A percentile compares a stretch with the other conserved stretches of the same genome.
Evolutionary conservation across 2,329 filamentous ascomycete genomes (phyloP).

Genomic region (Fusarium beomiforme): DNA sequence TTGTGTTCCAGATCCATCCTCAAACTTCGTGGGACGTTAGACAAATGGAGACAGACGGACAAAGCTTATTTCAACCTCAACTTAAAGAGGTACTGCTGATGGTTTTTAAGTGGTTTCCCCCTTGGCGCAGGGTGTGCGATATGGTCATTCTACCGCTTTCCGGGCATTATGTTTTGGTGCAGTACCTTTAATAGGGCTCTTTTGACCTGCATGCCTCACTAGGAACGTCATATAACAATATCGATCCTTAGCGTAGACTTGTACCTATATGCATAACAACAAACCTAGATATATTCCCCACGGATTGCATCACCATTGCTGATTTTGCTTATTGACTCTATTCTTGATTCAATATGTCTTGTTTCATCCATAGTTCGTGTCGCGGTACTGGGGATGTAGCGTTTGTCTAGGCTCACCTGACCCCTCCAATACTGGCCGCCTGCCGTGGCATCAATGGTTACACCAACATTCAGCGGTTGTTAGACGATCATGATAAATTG

Average conservation of each 20-base stretch:
- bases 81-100: not conserved
- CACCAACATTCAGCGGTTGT: not conserved
- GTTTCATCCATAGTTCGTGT: not conserved
- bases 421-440: not conserved
- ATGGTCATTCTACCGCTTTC: not conserved
- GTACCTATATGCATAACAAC: not conserved
- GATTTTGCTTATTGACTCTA: not conserved
- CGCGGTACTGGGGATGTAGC: not conserved
- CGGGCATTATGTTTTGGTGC: not conserved
- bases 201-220: not conserved
- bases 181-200: not conserved
- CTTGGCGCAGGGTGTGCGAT: not conserved
- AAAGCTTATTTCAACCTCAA: constrained; percentile 24
- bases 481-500: not conserved
- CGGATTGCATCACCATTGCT: not conserved
- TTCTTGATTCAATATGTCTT: not conserved
- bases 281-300: not conserved
- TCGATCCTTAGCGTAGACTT: not conserved
- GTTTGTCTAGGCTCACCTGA: no score
- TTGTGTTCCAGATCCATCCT: not conserved
- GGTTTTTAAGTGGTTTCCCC: not conserved
- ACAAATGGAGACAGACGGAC: not conserved
- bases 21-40: constrained; percentile 2
- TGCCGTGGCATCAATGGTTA: constrained; percentile 7
- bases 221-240: not conserved